Evolutionary conservation across 768 basidiomycete genomes (phyloP).

Genomic region (Psilocybe subaeruginosa): DNA sequence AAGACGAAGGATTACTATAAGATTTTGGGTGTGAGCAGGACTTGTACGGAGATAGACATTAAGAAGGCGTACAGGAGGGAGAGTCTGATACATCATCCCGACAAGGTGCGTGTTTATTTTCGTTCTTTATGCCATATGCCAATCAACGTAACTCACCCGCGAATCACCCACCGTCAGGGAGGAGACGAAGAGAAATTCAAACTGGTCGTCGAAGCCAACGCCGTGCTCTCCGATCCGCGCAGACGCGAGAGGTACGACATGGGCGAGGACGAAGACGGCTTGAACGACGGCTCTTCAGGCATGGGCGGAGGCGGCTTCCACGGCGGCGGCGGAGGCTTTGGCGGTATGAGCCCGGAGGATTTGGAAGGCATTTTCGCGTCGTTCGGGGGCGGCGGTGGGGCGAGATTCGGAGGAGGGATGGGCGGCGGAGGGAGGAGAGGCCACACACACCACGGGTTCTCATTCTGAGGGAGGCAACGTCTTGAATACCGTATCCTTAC

Average conservation of each 20-base stretch:
- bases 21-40: conserved; percentile 65
- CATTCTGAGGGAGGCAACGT: conserved; percentile 23
- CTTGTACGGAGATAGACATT: conserved; percentile 72
- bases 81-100: conserved; percentile 84
- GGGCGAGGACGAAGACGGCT: conserved; percentile 82
- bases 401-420: conserved; percentile 30
- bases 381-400: conserved; percentile 51
- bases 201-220: conserved; percentile 79
- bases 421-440: conserved; percentile 23
- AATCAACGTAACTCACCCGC: neutral
- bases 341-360: conserved; percentile 49
- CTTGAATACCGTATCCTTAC: too few relatives aligned
- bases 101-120: conserved; percentile 55
- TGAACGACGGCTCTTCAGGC: conserved; percentile 36
- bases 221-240: conserved; percentile 77
- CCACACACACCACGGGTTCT: conserved; percentile 34
- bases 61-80: conserved; percentile 92
- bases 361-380: conserved; percentile 67
- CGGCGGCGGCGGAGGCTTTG: conserved; percentile 44
- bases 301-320: conserved; percentile 45
- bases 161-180: conserved; percentile 47
- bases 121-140: conserved; percentile 10
- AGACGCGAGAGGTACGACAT: conserved; percentile 77
- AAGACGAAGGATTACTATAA: conserved; percentile 93
- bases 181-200: conserved; percentile 98